Percentiles rank a stretch among this genome's conserved stretches.
These are phyloP conservation scores for Colletotrichum chlorophyti DNA, from an alignment of 2,329 filamentous ascomycete genomes.

Conservation along the genomic window DNA sequence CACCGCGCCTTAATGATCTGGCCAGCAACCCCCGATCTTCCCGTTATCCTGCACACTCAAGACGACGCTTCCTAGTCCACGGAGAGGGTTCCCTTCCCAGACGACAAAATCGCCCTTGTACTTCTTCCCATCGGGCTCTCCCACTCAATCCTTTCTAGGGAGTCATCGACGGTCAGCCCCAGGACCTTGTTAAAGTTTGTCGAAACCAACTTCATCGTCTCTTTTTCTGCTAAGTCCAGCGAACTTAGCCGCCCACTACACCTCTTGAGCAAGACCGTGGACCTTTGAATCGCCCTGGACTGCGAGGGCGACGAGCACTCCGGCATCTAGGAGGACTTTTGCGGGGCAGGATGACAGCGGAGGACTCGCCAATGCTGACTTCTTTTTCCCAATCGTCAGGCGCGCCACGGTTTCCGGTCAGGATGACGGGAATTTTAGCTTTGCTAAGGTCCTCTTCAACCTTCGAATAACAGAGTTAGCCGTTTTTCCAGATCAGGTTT, in stretches of 20 bases:
- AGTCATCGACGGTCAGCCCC: conserved; percentile 34
- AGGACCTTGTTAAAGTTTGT: conserved; percentile 49
- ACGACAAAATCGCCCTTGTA: conserved; percentile 43
- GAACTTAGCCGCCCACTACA: conserved; percentile 46
- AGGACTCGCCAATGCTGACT: conserved; percentile 45
- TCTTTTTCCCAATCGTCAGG: conserved; percentile 43
- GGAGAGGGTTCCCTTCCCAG: conserved; percentile 49
- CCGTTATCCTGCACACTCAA: conserved; percentile 15
- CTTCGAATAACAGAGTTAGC: conserved; percentile 24
- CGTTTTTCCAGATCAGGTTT: background rate
- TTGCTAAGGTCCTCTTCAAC: conserved; percentile 45
- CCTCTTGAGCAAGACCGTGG: conserved; percentile 45
- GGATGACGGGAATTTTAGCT: conserved; percentile 47
- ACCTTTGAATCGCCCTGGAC: conserved; percentile 43
- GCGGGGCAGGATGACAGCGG: conserved; percentile 47
- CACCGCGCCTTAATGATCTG: background rate
- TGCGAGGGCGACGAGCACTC: background rate
- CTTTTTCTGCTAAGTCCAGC: conserved; percentile 39
- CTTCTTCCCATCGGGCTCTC: conserved; percentile 10
- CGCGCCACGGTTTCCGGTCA: conserved; percentile 44
- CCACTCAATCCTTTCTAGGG: background rate
- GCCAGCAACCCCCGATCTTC: conserved; percentile 15
- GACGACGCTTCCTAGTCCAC: conserved; percentile 45
- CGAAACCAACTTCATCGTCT: conserved; percentile 44
- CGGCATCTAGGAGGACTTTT: background rate